Conservation (phyloP, 768 basidiomycete species). For the Tubosaeta sp. region DNA sequence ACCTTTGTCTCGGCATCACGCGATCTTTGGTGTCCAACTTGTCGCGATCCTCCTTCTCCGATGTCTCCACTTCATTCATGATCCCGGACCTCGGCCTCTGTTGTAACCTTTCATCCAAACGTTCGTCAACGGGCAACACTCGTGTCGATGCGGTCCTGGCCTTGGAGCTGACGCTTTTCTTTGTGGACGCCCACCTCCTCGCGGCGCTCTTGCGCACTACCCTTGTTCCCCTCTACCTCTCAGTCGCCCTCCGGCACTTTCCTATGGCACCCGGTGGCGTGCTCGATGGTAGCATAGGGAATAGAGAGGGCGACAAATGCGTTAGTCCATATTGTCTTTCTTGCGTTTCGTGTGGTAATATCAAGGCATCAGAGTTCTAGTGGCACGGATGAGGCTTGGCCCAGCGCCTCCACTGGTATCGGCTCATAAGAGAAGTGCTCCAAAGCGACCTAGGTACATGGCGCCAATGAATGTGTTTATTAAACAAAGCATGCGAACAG, state of each 20-base stretch:
- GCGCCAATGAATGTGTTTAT: too few relatives aligned
- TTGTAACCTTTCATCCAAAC: slow-evolving; percentile 62
- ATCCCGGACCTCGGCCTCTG: slow-evolving; percentile 56
- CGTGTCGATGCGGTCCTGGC: slow-evolving; percentile 39
- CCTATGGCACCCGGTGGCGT: slow-evolving; percentile 21
- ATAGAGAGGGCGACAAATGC: too few relatives aligned
- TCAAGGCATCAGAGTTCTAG: too few relatives aligned
- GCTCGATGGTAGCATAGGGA: slow-evolving; percentile 35
- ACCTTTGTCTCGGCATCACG: too few relatives aligned
- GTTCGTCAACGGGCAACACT: slow-evolving; percentile 50
- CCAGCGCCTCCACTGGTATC: too few relatives aligned
- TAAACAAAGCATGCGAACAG: too few relatives aligned
- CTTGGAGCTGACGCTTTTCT: slow-evolving; percentile 65
- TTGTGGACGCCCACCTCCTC: slow-evolving; percentile 77
- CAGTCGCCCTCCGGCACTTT: slow-evolving; percentile 36
- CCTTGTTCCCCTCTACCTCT: slow-evolving; percentile 60
- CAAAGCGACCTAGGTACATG: too few relatives aligned
- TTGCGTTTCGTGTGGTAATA: too few relatives aligned
- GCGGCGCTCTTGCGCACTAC: slow-evolving; percentile 75
- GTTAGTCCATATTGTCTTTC: too few relatives aligned
- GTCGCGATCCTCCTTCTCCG: slow-evolving; percentile 45
- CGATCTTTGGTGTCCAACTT: too few relatives aligned
- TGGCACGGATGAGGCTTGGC: too few relatives aligned
- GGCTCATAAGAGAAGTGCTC: too few relatives aligned
- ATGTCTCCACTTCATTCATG: slow-evolving; percentile 75